Conservation (phyloP, 2,329 filamentous ascomycete genomes). For the Fusarium papillatum region DNA sequence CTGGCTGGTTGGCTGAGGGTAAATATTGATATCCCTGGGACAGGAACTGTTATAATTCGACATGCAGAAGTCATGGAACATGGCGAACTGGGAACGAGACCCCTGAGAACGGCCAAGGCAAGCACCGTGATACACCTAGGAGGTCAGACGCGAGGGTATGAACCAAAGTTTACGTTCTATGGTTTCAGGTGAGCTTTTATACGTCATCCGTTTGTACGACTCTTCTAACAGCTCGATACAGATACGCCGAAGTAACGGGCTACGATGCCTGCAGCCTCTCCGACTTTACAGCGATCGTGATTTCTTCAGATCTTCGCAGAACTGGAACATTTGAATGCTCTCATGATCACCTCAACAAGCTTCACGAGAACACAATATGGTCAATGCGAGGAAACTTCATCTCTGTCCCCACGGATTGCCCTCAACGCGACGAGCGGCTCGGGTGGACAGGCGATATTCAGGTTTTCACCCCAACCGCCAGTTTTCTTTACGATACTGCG, state of each 20-base stretch:
- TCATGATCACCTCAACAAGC: neutral
- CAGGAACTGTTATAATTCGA: neutral
- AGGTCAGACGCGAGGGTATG: neutral
- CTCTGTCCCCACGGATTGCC: neutral
- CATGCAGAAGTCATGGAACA: neutral
- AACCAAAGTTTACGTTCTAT: neutral
- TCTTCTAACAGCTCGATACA: neutral
- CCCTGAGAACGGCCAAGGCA: neutral
- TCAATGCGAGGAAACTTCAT: neutral
- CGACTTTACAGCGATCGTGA: neutral
- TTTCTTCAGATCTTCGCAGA: neutral
- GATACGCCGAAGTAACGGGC: neutral
- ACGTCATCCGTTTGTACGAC: accelerated
- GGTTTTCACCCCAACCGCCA: neutral
- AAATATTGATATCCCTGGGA: neutral
- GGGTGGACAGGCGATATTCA: neutral
- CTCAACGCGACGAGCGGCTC: neutral
- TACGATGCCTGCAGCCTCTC: neutral
- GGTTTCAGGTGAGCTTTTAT: neutral
- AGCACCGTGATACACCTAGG: neutral
- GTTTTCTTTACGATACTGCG: neutral
- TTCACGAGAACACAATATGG: neutral
- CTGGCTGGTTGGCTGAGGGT: neutral
- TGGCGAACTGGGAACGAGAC: neutral
- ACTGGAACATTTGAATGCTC: neutral